These are phyloP conservation scores for Penicillium salamii DNA, from an alignment of 495 filamentous ascomycete species.

Conservation along the genomic window DNA sequence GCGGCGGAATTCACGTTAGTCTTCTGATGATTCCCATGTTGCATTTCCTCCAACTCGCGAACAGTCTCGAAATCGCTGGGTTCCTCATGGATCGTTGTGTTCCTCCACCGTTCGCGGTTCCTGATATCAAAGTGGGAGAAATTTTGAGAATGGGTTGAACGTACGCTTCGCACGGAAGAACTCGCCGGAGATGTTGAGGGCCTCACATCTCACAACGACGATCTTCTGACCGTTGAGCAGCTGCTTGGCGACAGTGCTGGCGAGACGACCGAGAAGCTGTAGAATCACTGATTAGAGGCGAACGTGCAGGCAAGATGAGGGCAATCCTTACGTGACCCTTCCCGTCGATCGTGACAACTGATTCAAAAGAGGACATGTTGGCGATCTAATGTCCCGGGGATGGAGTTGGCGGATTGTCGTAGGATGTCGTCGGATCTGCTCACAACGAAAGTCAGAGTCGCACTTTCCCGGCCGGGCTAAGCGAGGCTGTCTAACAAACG, in stretches of 20 bases:
- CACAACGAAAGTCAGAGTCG: conserved; percentile 46
- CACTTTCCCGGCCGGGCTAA: conserved; percentile 41
- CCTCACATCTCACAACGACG: conserved; percentile 97
- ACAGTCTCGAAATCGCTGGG: background rate
- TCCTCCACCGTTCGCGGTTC: conserved; percentile 3
- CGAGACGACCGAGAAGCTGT: conserved; percentile 91
- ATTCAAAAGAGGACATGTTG: conserved; percentile 98
- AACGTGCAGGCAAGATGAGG: too few species aligned
- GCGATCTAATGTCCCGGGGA: conserved; percentile 46
- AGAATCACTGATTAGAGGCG: too few species aligned
- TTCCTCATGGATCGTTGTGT: background rate
- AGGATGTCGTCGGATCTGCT: conserved; percentile 50
- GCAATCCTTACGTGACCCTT: conserved; percentile 70
- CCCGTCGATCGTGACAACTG: conserved; percentile 98
- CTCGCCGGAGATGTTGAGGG: conserved; percentile 99
- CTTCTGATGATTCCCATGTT: conserved; percentile 4
- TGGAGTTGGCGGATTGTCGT: conserved; percentile 3
- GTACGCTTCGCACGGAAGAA: conserved; percentile 99
- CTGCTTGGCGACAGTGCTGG: conserved; percentile 99
- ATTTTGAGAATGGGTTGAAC: conserved; percentile 44
- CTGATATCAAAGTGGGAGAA: conserved; percentile 8
- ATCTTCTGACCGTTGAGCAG: conserved; percentile 99
- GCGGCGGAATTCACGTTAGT: conserved; percentile 37
- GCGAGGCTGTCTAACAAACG: conserved; percentile 30
- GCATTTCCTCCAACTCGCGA: conserved; percentile 5